A percentile compares a stretch with the other conserved stretches of the same genome.
Conservation (phyloP, 129 eudicot species). For the Solidago caesia region DNA sequence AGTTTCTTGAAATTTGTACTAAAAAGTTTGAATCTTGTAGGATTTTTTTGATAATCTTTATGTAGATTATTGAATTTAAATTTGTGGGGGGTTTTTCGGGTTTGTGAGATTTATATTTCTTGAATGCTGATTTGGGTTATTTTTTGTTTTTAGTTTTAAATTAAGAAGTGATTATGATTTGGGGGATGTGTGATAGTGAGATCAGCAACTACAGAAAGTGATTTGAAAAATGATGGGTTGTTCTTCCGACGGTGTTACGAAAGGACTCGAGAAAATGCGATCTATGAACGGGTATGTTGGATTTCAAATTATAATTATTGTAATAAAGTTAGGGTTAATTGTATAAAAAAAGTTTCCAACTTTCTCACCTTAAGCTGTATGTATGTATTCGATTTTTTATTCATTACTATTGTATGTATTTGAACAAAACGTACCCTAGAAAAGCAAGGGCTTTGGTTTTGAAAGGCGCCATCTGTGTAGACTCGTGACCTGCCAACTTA, state of each 20-base stretch:
- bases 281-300: slow-evolving; percentile 65
- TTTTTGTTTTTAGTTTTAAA: neutral
- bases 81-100: neutral
- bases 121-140: slow-evolving; percentile 18
- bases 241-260: slow-evolving; percentile 46
- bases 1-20: slow-evolving; percentile 9
- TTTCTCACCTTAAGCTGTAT: too few relatives aligned
- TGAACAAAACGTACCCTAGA: too few relatives aligned
- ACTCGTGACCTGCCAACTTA: too few relatives aligned
- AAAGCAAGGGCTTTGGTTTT: too few relatives aligned
- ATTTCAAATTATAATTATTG: neutral
- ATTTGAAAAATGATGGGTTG: slow-evolving; percentile 33
- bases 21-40: slow-evolving; percentile 6
- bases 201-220: slow-evolving; percentile 54
- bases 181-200: slow-evolving; percentile 23
- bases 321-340: neutral
- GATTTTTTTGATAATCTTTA: neutral
- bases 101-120: neutral
- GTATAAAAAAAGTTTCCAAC: too few relatives aligned
- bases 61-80: neutral
- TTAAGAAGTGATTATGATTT: slow-evolving; percentile 17
- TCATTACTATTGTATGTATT: neutral
- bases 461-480: too few relatives aligned
- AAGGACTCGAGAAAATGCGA: slow-evolving; percentile 50
- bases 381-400: neutral